Conservation (phyloP, 139 green algal species). For the Pleodorina starrii region DNA sequence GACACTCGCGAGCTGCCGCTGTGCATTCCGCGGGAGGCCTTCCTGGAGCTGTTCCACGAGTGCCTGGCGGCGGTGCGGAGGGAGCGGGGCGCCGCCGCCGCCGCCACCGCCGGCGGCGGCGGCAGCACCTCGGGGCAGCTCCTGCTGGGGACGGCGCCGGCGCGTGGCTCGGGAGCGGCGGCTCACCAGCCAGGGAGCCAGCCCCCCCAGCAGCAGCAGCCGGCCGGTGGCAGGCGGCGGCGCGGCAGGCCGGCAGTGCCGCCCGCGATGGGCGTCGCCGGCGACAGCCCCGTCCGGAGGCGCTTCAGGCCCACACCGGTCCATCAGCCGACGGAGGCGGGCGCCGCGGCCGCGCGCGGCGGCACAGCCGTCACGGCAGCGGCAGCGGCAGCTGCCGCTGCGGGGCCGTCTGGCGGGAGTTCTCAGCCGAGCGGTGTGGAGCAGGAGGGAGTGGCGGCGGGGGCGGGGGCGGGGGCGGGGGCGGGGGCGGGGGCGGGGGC, state of each 20-base stretch:
- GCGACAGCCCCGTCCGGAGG: neutral
- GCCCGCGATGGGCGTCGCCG: constrained; percentile 16
- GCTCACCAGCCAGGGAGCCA: neutral
- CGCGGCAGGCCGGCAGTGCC: neutral
- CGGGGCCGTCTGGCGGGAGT: no score
- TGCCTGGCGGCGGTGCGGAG: neutral
- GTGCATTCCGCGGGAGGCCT: neutral
- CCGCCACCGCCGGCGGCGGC: neutral
- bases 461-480: neutral
- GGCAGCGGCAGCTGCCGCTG: neutral
- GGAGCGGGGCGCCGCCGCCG: neutral
- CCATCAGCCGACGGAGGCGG: neutral
- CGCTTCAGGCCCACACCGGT: neutral
- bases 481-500: neutral
- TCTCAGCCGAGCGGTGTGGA: no score
- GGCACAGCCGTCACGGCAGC: neutral
- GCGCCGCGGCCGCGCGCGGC: no score
- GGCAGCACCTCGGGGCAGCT: neutral
- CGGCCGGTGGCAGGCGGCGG: neutral
- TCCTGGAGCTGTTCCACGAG: constrained; percentile 12
- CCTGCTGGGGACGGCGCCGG: neutral
- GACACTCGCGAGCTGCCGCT: neutral
- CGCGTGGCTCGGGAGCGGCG: neutral
- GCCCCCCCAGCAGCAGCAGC: neutral
- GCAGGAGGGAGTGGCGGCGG: neutral